Evolutionary conservation across 768 basidiomycete genomes (phyloP), one percentile per base, ranked within the genome.

Genomic region (Fomitopsis pulvina): DNA sequence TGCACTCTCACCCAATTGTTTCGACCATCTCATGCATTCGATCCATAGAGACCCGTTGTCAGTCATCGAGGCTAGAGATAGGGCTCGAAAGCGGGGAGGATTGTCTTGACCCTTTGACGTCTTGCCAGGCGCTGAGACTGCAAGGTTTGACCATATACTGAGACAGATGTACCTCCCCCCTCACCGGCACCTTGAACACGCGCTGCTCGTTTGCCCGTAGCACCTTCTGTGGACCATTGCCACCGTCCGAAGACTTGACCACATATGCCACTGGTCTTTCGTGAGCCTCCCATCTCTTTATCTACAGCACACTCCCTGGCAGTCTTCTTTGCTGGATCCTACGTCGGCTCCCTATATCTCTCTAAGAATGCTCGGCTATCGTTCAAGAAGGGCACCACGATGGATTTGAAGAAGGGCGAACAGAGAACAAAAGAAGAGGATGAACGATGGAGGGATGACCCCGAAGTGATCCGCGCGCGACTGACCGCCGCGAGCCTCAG

Each of bases 311-410:
- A 87, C 56, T 41, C 71, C 1, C 66, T 85, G 16, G 80, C 86
- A 1, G 63, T 78, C 4, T 60, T 75, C 43, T 80, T 92, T 59
- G 80, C 80, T 2, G 52, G 68, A 20, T 74, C 75, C 46, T 96
- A 94, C 59, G 91, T 96, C 45, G 88, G 86, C 11, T 87, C 86
- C 5, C 72, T 95, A 32, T 95, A 95, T 67, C 58, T 90, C 50
- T 82, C 76, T 27, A 86, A 81, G 61, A 71, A 76, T 54, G 73
- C 81, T 10, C 75, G 87, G 38, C 70, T 84, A 26, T 74, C 71
- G 9, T 80, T 79, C 62, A 61, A 72, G 59, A 63, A 26, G 56
- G 68, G 41, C 58, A 61, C 49, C 55, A 47, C 48, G 48, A 25
- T 58, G 54, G 51, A 53, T 57, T 30, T 14, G 11, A 40, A 63